A percentile compares a stretch with the other conserved stretches of the same genome.
Evolutionary conservation across 2,329 filamentous ascomycete species (phyloP).

Genomic region (Xylariales sp.): DNA sequence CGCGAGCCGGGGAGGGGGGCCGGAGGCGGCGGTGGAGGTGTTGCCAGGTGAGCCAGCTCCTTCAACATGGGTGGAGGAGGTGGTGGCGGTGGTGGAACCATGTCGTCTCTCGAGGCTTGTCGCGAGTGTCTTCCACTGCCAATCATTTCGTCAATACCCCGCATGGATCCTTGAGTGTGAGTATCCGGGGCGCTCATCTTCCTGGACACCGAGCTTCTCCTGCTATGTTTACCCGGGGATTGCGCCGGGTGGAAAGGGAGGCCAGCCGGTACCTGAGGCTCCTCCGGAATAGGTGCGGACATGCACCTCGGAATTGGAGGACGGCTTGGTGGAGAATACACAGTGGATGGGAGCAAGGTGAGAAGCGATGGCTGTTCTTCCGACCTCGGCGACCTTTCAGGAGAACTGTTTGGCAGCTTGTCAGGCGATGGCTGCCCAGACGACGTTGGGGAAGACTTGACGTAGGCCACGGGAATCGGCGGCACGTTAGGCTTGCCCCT

Average conservation of each 20-base stretch:
- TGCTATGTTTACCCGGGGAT: conserved; percentile 19
- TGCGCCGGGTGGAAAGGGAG: conserved; percentile 35
- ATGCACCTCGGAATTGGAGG: conserved; percentile 54
- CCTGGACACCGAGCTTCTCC: conserved; percentile 27
- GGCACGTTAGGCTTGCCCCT: conserved; percentile 51
- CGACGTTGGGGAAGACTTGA: conserved; percentile 35
- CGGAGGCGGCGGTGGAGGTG: conserved; percentile 57
- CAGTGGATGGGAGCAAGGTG: conserved; percentile 53
- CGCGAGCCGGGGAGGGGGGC: conserved; percentile 46
- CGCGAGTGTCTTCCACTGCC: conserved; percentile 30
- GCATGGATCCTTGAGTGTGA: conserved; percentile 24
- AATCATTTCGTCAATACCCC: conserved; percentile 44
- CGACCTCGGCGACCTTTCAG: conserved; percentile 25
- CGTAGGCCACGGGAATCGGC: conserved; percentile 44
- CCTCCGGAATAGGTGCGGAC: conserved; percentile 53
- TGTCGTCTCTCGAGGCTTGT: conserved; percentile 46
- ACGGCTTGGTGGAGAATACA: conserved; percentile 51
- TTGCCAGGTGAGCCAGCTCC: conserved; percentile 58
- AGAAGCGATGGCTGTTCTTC: conserved; percentile 26
- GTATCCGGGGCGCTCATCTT: conserved; percentile 34
- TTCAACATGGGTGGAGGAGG: conserved; percentile 52
- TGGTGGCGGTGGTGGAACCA: conserved; percentile 47
- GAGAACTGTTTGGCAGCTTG: conserved; percentile 22
- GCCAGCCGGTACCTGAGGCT: conserved; percentile 31
- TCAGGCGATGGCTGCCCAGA: conserved; percentile 32